Conservation (phyloP, 495 filamentous ascomycete genomes). For the Talaromyces stipitatus region DNA sequence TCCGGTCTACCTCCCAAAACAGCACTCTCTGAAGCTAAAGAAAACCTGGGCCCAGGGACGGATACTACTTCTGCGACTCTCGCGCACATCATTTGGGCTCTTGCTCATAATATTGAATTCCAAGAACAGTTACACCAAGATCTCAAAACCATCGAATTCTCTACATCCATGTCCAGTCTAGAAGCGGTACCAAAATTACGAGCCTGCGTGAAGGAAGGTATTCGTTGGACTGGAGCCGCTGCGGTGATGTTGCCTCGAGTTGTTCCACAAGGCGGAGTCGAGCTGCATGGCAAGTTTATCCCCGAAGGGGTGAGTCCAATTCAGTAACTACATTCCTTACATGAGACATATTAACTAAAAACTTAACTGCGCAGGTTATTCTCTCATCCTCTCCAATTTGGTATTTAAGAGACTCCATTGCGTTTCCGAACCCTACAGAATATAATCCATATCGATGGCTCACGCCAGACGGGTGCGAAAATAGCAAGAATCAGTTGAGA, state of each 20-base stretch:
- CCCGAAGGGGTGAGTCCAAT: constrained; percentile 18
- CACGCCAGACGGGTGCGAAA: too few relatives aligned
- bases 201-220: neutral
- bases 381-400: neutral
- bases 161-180: neutral
- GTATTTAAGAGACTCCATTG: neutral
- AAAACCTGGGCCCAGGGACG: neutral
- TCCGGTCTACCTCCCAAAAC: neutral
- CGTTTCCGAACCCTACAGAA: neutral
- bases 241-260: constrained; percentile 12
- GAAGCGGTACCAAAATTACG: neutral
- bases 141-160: neutral
- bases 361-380: neutral
- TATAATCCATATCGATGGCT: neutral
- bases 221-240: neutral
- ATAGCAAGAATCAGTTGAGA: neutral
- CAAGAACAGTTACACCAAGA: neutral
- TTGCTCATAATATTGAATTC: neutral
- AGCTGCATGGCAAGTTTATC: constrained; percentile 15
- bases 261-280: constrained; percentile 22
- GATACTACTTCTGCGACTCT: neutral
- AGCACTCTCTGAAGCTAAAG: neutral
- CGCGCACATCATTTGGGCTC: neutral
- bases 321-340: neutral
- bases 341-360: neutral